Base-by-base conservation (phyloP, 2,329 filamentous ascomycete species). In the Eutypa lata region DNA sequence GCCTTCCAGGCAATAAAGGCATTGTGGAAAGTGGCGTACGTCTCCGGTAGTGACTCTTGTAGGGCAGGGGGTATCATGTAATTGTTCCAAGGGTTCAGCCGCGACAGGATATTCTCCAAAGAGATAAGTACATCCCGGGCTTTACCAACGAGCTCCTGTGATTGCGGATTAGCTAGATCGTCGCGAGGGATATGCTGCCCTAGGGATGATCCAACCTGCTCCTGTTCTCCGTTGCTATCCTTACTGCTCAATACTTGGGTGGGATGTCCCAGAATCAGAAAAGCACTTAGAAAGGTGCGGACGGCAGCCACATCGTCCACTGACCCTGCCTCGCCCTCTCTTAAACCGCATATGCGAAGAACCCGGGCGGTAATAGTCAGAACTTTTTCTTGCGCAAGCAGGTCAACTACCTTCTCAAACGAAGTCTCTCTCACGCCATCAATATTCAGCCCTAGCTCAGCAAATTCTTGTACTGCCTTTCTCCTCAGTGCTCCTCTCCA, bases 1-100 rank as follows among this genome's bases (percentile, higher is more conserved):
- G 89, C 86, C 70, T 92, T 91, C 90, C 90, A 94, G 3, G 88
- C 85, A 55, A 90, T 88, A 64, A 94, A 92, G 1, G 88, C 88
- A 50, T 89, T 87, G 61, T 87, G 83, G 61, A 91, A 94, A 0
- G 86, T 82, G 31, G 87, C 82, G 64, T 92, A 90, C 1, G 83
- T 78, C 60, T 90, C 81, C 0, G 86, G 81, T 18, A 94, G 75
- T 1, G 80, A 78, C 50, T 84, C 80, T 28, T 81, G 75, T 40
- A 88, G 77, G 2, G 79, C 80, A 0, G 82, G 81, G 1, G 86
- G 84, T 43, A 86, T 80, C 0, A 80, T 86, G 66, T 84, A 89
- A 58, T 81, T 81, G 67, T 90, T 91, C 58, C 79, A 79, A 1
- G 78, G 72, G 0, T 83, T 85, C 53, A 91, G 71, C 46, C 87